Evolutionary conservation across 2,329 filamentous ascomycete species (phyloP).

Genomic region (Thielaviopsis euricoi): DNA sequence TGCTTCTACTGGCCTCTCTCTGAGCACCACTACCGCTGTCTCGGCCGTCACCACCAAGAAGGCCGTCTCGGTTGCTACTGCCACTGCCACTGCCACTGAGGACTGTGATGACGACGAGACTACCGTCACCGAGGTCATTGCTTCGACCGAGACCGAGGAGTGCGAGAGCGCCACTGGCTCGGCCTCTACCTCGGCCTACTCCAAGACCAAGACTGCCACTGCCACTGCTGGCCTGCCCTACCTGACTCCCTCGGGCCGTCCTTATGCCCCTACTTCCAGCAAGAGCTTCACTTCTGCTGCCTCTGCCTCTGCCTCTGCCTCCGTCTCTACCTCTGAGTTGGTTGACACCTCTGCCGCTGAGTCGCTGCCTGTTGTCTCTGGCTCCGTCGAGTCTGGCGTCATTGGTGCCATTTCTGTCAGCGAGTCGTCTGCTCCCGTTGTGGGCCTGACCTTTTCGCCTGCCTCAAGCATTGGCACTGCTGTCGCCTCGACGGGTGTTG

Average conservation of each 20-base stretch:
- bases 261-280: background rate
- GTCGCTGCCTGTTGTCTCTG: background rate
- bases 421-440: background rate
- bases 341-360: background rate
- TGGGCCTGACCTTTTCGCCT: background rate
- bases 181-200: background rate
- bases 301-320: background rate
- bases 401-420: background rate
- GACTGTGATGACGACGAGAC: background rate
- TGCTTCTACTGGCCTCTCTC: background rate
- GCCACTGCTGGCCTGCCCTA: background rate
- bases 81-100: background rate
- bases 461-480: background rate
- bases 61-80: background rate
- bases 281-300: background rate
- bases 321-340: background rate
- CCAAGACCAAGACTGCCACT: background rate
- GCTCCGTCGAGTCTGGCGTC: background rate
- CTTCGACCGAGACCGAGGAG: background rate
- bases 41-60: background rate
- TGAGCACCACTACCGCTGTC: background rate
- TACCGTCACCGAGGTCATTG: background rate
- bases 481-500: background rate
- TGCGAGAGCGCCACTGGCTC: background rate
- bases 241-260: background rate